Percentiles rank a stretch among this genome's conserved stretches.
Conservation (phyloP, 2,329 filamentous ascomycete species). For the Calonectria pteridis region DNA sequence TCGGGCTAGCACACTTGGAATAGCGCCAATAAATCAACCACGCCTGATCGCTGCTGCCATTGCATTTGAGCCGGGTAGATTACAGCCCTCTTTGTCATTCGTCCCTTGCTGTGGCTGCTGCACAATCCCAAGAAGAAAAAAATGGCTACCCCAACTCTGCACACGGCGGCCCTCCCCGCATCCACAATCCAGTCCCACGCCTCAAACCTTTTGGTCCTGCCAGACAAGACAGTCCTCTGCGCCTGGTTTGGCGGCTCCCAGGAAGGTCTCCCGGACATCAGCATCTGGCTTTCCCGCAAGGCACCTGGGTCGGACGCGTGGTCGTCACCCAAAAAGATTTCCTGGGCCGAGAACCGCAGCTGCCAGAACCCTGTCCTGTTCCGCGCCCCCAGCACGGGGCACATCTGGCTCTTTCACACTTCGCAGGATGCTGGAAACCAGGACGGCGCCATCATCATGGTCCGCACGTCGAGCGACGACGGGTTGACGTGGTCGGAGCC, state of each 20-base stretch:
- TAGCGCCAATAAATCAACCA: constrained; percentile 3
- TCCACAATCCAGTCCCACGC: constrained; percentile 58
- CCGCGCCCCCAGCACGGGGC: constrained; percentile 46
- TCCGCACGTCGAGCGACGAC: constrained; percentile 50
- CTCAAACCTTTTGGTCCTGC: constrained; percentile 57
- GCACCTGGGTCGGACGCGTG: constrained; percentile 46
- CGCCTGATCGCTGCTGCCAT: neutral
- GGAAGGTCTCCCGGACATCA: constrained; percentile 59
- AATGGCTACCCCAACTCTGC: constrained; percentile 13
- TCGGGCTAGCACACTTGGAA: neutral
- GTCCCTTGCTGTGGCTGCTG: neutral
- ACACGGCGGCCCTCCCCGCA: constrained; percentile 48
- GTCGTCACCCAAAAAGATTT: constrained; percentile 51
- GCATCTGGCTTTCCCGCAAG: constrained; percentile 56
- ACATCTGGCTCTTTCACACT: constrained; percentile 58
- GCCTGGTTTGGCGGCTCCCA: constrained; percentile 61
- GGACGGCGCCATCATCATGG: constrained; percentile 55
- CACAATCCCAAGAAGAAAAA: neutral
- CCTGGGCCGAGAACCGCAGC: constrained; percentile 54
- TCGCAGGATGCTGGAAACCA: constrained; percentile 59
- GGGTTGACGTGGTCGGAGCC: constrained; percentile 53
- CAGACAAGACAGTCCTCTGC: constrained; percentile 56
- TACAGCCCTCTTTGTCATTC: neutral
- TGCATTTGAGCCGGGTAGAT: neutral
- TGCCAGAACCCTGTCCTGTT: constrained; percentile 61